Conservation (phyloP, 2,329 filamentous ascomycete genomes). For the Samsoniella hepiali region DNA sequence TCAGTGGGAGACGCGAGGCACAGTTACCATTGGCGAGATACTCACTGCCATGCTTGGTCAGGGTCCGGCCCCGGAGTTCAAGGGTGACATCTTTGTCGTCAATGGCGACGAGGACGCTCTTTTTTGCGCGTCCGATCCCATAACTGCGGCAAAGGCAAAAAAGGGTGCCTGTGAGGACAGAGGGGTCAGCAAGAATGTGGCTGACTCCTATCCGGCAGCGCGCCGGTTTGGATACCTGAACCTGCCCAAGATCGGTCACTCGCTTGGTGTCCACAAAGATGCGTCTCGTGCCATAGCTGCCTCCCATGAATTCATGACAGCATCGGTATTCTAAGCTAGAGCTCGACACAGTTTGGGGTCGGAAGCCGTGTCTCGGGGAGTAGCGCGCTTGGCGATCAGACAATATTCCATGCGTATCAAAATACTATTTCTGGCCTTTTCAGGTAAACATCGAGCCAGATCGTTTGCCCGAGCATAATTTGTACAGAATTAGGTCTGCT, state of each 20-base stretch:
- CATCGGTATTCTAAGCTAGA: not conserved
- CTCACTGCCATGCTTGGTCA: not conserved
- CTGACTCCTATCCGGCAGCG: not conserved
- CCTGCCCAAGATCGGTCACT: conserved; percentile 5
- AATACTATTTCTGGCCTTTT: too few relatives aligned
- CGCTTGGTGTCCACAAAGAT: not conserved
- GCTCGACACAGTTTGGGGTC: too few relatives aligned
- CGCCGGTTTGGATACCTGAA: conserved; percentile 6
- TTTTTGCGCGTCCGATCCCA: not conserved
- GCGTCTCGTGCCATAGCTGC: not conserved
- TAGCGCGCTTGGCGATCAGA: too few relatives aligned
- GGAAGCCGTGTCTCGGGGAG: too few relatives aligned
- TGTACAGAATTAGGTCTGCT: too few relatives aligned
- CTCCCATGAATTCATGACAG: not conserved
- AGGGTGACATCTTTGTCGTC: conserved; percentile 11
- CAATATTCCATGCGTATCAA: too few relatives aligned
- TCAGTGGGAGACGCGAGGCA: conserved; percentile 2
- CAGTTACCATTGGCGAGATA: not conserved
- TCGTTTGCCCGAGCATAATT: too few relatives aligned
- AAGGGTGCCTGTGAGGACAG: not conserved
- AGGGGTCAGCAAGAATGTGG: not conserved
- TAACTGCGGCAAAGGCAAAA: not conserved
- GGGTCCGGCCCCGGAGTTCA: not conserved
- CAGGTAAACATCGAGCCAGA: too few relatives aligned
- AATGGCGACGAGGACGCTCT: conserved; percentile 9